Evolutionary conservation across 257 asterid species (phyloP), one percentile per base, ranked within the genome.

Genomic region (Nicotiana sylvestris): DNA sequence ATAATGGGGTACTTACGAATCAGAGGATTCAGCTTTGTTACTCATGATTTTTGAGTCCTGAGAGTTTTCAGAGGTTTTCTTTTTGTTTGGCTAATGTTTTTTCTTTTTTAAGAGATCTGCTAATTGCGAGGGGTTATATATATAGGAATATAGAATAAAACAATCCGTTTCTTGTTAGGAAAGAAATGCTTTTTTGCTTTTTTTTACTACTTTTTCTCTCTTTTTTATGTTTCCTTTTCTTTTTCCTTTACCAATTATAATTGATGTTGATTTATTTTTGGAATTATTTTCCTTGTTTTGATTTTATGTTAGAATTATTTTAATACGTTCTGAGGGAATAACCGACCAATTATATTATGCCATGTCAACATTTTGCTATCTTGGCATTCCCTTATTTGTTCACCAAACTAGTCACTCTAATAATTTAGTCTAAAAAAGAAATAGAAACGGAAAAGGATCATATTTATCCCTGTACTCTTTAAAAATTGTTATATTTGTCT

Each of bases 11-110:
- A 84, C 87, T 91, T 86, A 92, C 96, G 93, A 82, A 57, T 90
- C 92, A 29, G 97, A 93, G 17, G 97, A 83, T 87, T 91, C 94
- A 25, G 93, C 89, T 85, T 85, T 89, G 86, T 89, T 88, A 70
- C 82, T 89, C 97, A 91, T 90, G 81, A 61, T 74, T 62, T 65
- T 68, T 62, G 58, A 32, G 77, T 29, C n/a, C 61, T 78, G 7
- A 69, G 67, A 46, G 30, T 32, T 64, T 64, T 32, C 67, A 57
- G 1, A 51, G 82, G 37, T 39, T 13, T 77, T 43, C 69, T 53
- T 13, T 46, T 70, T 83, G 87, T 83, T 81, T 80, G 21, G 85
- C 13, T 72, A 3, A 81, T 39, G 61, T 82, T 77, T 16, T 56
- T 21, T 69, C 3, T 37, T 43, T 43, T 43, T 43, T 27, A 77